Percentiles rank a stretch among this genome's conserved stretches.
Conservation (phyloP, 352 stramenopile species). For the Phytophthora sojae region DNA sequence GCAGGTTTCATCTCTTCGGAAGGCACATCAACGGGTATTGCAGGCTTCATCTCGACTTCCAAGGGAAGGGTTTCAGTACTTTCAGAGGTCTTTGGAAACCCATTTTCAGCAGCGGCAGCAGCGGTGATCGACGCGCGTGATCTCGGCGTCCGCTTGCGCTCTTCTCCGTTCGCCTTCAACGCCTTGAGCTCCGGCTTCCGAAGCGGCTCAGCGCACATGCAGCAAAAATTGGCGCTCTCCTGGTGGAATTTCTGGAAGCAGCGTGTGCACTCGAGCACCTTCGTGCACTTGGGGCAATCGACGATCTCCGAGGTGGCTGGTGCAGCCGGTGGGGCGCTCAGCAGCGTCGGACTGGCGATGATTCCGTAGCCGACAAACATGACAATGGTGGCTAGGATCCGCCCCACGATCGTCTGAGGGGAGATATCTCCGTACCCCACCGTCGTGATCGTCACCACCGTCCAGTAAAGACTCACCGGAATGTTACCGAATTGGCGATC, state of each 20-base stretch:
- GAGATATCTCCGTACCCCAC: slow-evolving; percentile 87
- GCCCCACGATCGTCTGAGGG: slow-evolving; percentile 75
- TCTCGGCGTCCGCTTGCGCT: slow-evolving; percentile 53
- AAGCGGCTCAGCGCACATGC: slow-evolving; percentile 65
- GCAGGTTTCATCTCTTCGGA: slow-evolving; percentile 17
- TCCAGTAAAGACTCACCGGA: slow-evolving; percentile 86
- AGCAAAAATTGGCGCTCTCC: slow-evolving; percentile 81
- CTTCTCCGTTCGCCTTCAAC: slow-evolving; percentile 51
- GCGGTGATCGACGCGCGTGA: slow-evolving; percentile 35
- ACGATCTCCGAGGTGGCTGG: slow-evolving; percentile 27
- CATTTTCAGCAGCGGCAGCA: slow-evolving; percentile 9
- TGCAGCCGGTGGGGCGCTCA: slow-evolving; percentile 36
- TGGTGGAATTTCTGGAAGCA: slow-evolving; percentile 84
- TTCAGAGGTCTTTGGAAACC: slow-evolving; percentile 4
- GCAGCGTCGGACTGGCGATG: slow-evolving; percentile 78
- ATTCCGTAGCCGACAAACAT: slow-evolving; percentile 90
- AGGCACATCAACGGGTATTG: slow-evolving; percentile 3
- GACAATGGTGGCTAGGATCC: slow-evolving; percentile 78
- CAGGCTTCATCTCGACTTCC: slow-evolving; percentile 22
- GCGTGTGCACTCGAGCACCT: slow-evolving; percentile 66
- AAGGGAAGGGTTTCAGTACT: neutral
- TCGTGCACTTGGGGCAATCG: slow-evolving; percentile 40
- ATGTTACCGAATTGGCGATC: slow-evolving; percentile 85
- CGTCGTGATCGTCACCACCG: slow-evolving; percentile 86
- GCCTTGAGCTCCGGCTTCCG: slow-evolving; percentile 61